These are phyloP conservation scores for Neotropicomus parvogracilis DNA, from an alignment of 1,284 basidiomycete species.

Conservation along the genomic window DNA sequence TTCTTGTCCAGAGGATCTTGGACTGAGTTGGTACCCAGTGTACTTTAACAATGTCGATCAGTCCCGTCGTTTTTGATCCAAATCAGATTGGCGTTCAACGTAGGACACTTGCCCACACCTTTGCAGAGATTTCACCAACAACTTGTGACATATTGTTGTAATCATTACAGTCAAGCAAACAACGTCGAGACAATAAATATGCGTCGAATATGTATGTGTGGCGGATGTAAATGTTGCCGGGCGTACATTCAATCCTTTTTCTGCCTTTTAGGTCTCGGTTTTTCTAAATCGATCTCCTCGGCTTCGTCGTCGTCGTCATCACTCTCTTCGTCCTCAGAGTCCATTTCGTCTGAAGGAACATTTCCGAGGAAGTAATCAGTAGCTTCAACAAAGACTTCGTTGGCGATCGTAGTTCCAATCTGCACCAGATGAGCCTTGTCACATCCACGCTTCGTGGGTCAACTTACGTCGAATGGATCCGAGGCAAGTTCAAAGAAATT, in stretches of 20 bases:
- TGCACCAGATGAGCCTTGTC: constrained; percentile 32
- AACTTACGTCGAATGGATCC: constrained; percentile 66
- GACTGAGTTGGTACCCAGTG: constrained; percentile 14
- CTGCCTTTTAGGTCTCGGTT: constrained; percentile 69
- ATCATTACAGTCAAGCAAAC: constrained; percentile 11
- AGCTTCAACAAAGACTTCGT: constrained; percentile 74
- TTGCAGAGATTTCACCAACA: no score
- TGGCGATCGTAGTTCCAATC: constrained; percentile 69
- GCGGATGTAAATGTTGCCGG: constrained; percentile 12
- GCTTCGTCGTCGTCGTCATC: constrained; percentile 67
- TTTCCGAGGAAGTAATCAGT: constrained; percentile 75
- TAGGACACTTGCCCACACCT: not conserved
- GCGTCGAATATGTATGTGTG: constrained; percentile 12
- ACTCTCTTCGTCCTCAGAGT: constrained; percentile 61
- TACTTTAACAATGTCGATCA: not conserved
- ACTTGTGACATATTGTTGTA: no score
- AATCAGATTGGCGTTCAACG: not conserved
- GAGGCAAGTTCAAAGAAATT: constrained; percentile 72
- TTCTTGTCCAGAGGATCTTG: constrained; percentile 40
- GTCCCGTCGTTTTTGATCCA: not conserved
- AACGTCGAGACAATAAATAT: constrained; percentile 32
- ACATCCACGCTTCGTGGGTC: not conserved
- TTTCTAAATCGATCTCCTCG: constrained; percentile 80
- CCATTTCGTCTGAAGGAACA: constrained; percentile 51
- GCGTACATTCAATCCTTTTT: constrained; percentile 48